Conservation (phyloP, 179 eudicot species). For the Beta corolliflora region DNA sequence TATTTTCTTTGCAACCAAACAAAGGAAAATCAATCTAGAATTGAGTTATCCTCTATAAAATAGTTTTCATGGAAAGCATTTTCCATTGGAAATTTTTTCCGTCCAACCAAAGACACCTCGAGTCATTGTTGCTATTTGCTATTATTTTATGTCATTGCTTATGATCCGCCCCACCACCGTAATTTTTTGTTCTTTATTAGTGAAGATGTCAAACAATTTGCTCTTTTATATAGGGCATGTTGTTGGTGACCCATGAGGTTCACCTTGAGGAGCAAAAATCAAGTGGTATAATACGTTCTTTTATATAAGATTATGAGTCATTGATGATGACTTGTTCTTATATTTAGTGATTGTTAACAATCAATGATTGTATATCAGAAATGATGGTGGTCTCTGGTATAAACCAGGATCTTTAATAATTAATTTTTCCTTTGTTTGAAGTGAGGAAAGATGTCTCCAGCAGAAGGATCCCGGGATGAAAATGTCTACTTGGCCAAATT, state of each 20-base stretch:
- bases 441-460: conserved; percentile 28
- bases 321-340: not conserved
- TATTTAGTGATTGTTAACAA: not conserved
- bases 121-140: not conserved
- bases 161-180: not conserved
- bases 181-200: no score
- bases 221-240: not conserved
- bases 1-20: no score
- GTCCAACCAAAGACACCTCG: no score
- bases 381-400: not conserved
- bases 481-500: conserved; percentile 33
- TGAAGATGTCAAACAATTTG: not conserved
- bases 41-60: no score
- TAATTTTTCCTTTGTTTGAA: not conserved
- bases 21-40: no score
- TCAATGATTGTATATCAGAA: not conserved
- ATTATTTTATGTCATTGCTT: no score
- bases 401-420: not conserved
- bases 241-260: not conserved
- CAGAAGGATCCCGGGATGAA: conserved; percentile 36
- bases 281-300: not conserved
- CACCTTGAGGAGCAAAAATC: not conserved
- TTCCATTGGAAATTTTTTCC: no score
- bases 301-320: not conserved
- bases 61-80: no score